These are phyloP conservation scores for Penicillium samsonianum DNA, from an alignment of 495 filamentous ascomycete genomes.

Conservation along the genomic window DNA sequence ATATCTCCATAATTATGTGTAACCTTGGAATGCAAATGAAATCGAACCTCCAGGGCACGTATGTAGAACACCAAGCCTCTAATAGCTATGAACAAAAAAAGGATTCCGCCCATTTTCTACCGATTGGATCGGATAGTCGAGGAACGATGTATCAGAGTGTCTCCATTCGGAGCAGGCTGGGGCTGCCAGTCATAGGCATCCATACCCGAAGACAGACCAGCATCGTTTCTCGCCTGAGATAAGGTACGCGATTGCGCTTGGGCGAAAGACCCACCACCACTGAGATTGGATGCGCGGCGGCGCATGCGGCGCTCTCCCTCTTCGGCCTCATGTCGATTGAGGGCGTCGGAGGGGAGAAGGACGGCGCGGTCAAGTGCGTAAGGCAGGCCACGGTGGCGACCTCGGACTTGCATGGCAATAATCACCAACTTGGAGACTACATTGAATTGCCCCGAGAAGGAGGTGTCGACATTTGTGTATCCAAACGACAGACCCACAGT, in stretches of 20 bases:
- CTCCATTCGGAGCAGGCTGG: slow-evolving; percentile 18
- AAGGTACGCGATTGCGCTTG: slow-evolving; percentile 27
- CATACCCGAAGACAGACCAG: slow-evolving; percentile 29
- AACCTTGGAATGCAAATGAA: not conserved
- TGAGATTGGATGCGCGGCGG: slow-evolving; percentile 55
- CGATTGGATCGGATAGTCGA: slow-evolving; percentile 33
- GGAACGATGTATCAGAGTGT: slow-evolving; percentile 31
- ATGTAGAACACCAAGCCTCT: slow-evolving; percentile 3
- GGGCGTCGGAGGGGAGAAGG: slow-evolving; percentile 72
- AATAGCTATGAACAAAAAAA: slow-evolving; percentile 4
- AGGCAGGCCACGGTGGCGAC: slow-evolving; percentile 87
- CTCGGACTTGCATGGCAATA: slow-evolving; percentile 90
- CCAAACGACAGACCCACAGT: slow-evolving; percentile 91
- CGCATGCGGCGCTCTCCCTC: slow-evolving; percentile 58
- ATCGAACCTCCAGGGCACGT: not conserved
- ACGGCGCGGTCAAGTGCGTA: slow-evolving; percentile 92
- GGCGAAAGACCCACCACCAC: slow-evolving; percentile 37
- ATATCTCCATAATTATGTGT: not conserved
- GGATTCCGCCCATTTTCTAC: slow-evolving; percentile 6
- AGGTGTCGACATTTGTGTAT: slow-evolving; percentile 70
- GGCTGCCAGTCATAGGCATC: slow-evolving; percentile 31
- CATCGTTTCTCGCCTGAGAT: slow-evolving; percentile 31
- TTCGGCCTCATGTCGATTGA: slow-evolving; percentile 68
- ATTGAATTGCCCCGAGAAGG: slow-evolving; percentile 77
- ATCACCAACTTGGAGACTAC: slow-evolving; percentile 87